Conservation (phyloP, 164 flowering plant species). For the Umbilicus rupestris region DNA sequence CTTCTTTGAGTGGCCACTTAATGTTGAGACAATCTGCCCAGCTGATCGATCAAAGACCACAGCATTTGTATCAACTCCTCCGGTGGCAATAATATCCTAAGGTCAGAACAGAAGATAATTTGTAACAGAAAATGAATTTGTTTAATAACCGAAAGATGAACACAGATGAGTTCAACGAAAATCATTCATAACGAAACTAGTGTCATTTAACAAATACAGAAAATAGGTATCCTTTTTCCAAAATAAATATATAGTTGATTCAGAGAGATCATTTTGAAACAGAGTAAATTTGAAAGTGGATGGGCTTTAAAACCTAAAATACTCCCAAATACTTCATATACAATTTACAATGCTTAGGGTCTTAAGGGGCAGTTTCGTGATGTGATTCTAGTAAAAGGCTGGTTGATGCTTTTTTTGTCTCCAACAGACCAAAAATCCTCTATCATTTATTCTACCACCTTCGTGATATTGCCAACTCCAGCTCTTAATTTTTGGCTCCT, state of each 20-base stretch:
- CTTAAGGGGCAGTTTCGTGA: neutral
- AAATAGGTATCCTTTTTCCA: neutral
- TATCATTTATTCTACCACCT: too few species aligned
- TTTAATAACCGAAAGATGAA: neutral
- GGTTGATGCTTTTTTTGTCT: too few species aligned
- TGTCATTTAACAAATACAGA: neutral
- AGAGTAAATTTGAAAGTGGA: neutral
- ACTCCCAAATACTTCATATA: neutral
- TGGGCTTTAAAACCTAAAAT: neutral
- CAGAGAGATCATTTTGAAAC: neutral
- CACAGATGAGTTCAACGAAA: neutral
- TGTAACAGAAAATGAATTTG: neutral
- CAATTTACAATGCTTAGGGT: neutral
- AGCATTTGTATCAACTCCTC: conserved; percentile 10
- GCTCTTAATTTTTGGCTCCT: too few species aligned
- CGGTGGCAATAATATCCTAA: conserved; percentile 39
- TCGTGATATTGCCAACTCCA: too few species aligned
- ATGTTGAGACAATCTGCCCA: conserved; percentile 7
- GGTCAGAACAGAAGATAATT: neutral
- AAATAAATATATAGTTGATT: neutral
- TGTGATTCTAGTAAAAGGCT: too few species aligned
- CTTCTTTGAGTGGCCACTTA: conserved; percentile 9
- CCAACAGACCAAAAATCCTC: too few species aligned
- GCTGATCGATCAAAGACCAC: conserved; percentile 8
- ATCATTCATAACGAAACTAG: neutral